phyloP scores from a whole-genome alignment of 2,329 filamentous ascomycete genomes.

The Fusarium foetens region DNA sequence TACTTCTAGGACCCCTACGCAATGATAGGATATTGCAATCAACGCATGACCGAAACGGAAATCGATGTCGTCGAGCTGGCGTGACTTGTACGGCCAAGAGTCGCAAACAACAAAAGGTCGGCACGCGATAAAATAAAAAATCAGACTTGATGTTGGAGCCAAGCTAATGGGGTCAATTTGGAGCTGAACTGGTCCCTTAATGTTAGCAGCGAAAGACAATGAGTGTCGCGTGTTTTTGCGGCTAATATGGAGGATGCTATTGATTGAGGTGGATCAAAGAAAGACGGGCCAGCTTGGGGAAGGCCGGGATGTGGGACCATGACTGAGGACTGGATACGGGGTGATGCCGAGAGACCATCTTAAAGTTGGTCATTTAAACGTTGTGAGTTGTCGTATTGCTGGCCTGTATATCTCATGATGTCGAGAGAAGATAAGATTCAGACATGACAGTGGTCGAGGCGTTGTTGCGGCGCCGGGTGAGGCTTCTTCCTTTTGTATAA shows the following conservation, averaged over 20 bases:
- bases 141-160: constrained; percentile 1
- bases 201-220: constrained; percentile 38
- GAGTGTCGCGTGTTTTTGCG: constrained; percentile 46
- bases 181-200: constrained; percentile 34
- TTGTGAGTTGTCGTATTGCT: constrained; percentile 27
- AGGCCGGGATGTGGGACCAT: constrained; percentile 43
- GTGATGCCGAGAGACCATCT: constrained; percentile 32
- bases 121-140: not conserved
- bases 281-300: constrained; percentile 41
- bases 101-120: constrained; percentile 20
- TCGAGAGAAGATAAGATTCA: not conserved
- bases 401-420: constrained; percentile 14
- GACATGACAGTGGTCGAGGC: constrained; percentile 13
- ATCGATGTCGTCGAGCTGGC: constrained; percentile 14
- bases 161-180: constrained; percentile 31
- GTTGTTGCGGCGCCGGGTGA: constrained; percentile 15
- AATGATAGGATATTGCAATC: constrained; percentile 29
- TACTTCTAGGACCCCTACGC: constrained; percentile 38
- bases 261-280: constrained; percentile 39
- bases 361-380: constrained; percentile 21
- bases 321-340: constrained; percentile 31
- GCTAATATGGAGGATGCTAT: constrained; percentile 37
- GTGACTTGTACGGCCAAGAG: not conserved
- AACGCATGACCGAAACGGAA: constrained; percentile 38
- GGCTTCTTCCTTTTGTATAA: constrained; percentile 10